Base-by-base conservation (phyloP, 192 early-diverging fungal species). In the Podila minutissima region DNA sequence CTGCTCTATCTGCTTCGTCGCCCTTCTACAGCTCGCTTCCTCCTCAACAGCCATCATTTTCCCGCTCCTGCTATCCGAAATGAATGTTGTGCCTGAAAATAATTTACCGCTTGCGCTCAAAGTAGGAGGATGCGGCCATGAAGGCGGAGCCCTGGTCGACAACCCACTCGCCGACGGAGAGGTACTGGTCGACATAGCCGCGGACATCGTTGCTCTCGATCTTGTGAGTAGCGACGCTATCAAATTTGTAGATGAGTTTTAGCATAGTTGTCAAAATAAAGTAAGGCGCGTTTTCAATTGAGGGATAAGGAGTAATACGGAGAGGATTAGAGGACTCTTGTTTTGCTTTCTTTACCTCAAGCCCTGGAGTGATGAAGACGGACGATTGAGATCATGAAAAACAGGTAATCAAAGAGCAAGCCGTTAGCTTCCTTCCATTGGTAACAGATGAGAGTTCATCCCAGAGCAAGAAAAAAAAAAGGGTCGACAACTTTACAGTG, bases 131-230 rank as follows among this genome's bases (percentile, higher is more conserved):
- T 2, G 68, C 62, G 37, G 67, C 72, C 74, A 89, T 72, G 63
- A 83, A 82, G 17, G 83, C 72, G 22, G 78, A 61, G 57, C 79
- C 84, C 37, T 83, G 75, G 64, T 91, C 89, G 10, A 91, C 58
- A 10, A 86, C 83, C 76, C 78, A 83, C 66, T 91, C 90, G 31
- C 90, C 89, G n/a, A 89, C 67, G 11, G 72, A 73, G 61, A 91
- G 67, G 73, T 88, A 91, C 66, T 82, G 83, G 24, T 86, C 85
- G 24, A 89, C 83, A 29, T 85, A 87, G 50, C 53, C 41, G 33
- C 84, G 84, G 26, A 90, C 38, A 35, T 86, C 89, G 48, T 83
- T 67, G 67, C 74, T 88, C 66, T 90, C 79, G 41, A 91, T 88
- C 59, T 82, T 84, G 37, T 78, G 33, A 15, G 83, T 86, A 20